phyloP scores from a whole-genome alignment of 305 asterid genomes.

The Ilex paraguariensis region DNA sequence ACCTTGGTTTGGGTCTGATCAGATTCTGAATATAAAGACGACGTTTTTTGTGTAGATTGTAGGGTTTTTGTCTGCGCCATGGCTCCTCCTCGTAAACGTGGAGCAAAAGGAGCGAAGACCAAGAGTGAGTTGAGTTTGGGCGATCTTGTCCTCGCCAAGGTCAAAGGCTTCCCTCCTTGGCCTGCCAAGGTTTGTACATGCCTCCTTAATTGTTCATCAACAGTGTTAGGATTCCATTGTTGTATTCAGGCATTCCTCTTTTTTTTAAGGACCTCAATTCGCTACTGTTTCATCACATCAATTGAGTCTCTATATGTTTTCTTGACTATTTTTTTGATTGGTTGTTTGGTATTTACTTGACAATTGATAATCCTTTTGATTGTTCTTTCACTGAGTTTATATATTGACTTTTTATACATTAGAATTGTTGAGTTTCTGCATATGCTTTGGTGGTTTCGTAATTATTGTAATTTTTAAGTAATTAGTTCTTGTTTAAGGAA shows the following conservation, averaged over 20 bases:
- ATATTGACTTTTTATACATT: no score
- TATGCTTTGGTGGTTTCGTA: no score
- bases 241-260: not conserved
- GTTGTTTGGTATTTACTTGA: no score
- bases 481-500: no score
- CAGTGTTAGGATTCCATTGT: not conserved
- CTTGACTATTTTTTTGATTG: no score
- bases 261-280: not conserved
- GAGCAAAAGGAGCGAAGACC: constrained; percentile 50
- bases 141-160: constrained; percentile 94
- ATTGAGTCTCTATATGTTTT: not conserved
- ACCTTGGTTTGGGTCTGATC: no score
- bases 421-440: no score
- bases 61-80: constrained; percentile 16
- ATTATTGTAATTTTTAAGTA: no score
- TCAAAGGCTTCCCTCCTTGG: constrained; percentile 87
- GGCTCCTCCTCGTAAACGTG: constrained; percentile 86
- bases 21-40: no score
- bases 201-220: constrained; percentile 1
- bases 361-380: no score
- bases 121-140: constrained; percentile 53
- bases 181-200: constrained; percentile 67
- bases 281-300: not conserved
- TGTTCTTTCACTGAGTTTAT: no score
- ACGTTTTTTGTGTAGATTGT: not conserved